Base-by-base conservation (phyloP, 805 yeast genomes). In the Teunomyces stri region DNA sequence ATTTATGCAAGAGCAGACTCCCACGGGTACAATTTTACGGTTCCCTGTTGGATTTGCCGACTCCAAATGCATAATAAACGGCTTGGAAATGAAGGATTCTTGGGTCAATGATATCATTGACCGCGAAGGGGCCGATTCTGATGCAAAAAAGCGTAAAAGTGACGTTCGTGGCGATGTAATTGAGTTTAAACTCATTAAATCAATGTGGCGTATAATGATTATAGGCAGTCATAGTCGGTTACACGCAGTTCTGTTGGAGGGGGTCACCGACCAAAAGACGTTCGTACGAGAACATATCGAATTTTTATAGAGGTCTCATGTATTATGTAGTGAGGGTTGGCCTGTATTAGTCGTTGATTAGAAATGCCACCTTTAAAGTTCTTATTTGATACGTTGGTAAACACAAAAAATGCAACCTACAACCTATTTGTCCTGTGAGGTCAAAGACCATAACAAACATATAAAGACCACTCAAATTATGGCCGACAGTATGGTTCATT, bases 121-220 rank as follows among this genome's bases (percentile, higher is more conserved):
- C 4, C 37, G 27, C 13, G 46, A 30, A 20, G 41, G 13, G 6
- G 38, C 27, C 28, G 42, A 37, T 9, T 40, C 12, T n/a, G 43
- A 38, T 4, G 46, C 37, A 28, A 59, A 56, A 37, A 48, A 47
- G 25, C 43, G 55, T 4, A 51, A 55, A 28, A 18, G 44, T 16
- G 46, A 38, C 5, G 30, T 52, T 4, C 50, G 42, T 13, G 76
- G 75, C 3, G 75, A 71, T 36, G 59, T 72, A 2, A 66, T 78
- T n/a, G 76, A 74, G 46, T 63, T 79, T 39, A 68, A 66, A 44
- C 36, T 80, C 5, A 49, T 64, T 11, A 68, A 65, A 48, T 71
- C 80, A 1, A 69, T 74, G 48, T 79, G 81, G 81, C 61, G 66
- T 18, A 43, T 68, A 29, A 44, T 58, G 16, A 52, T 58, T 51